Base-by-base conservation (phyloP, 805 yeast genomes). In the Kluyveromyces nonfermentans region DNA sequence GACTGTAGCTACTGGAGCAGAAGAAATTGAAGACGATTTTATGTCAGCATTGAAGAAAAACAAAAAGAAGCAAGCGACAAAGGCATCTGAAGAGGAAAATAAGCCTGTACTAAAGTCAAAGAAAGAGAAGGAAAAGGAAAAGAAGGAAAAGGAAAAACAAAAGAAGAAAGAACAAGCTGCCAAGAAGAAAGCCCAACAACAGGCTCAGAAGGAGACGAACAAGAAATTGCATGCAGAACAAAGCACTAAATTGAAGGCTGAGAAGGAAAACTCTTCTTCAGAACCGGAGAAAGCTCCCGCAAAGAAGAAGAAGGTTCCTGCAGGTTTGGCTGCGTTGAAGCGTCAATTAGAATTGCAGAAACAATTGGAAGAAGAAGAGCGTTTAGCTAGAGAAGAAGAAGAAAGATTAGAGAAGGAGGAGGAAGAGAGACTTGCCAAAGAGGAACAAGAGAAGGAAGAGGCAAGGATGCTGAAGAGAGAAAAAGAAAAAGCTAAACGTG, bases 91-190 rank as follows among this genome's bases (percentile, higher is more conserved):
- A 54, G 76, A 75, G 43, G 74, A 75, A 49, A 68, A 70, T 47
- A 87, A 77, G 25, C 87, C 90, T 39, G 75, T 78, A 51, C 72
- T 88, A 59, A 87, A 89, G 66, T 78, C 90, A 46, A 93, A 90
- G 76, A 88, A 90, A 68, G 97, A 85, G 59, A 85, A 84, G 68
- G 94, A 90, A 70, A 89, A 82, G 70, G 95, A 93, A 66, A 86
- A 85, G 78, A 95, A 90, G 65, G 96, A 89, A 64, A 79, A 77
- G 52, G 94, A 85, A 62, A 90, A 90, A 73, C 85, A 82, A 55
- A 75, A 80, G 65, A 90, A 90, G 82, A 88, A 86, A 69, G 95
- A 86, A 55, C 77, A 80, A 47, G 95, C 96, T 36, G 84, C 80
- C 43, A 82, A 79, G 67, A 88, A 87, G 77, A 88, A 87, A 66